A percentile compares a stretch with the other conserved stretches of the same genome.
Evolutionary conservation across 192 early-diverging fungal genomes (phyloP).

Genomic region (Geranomyces michiganensis): DNA sequence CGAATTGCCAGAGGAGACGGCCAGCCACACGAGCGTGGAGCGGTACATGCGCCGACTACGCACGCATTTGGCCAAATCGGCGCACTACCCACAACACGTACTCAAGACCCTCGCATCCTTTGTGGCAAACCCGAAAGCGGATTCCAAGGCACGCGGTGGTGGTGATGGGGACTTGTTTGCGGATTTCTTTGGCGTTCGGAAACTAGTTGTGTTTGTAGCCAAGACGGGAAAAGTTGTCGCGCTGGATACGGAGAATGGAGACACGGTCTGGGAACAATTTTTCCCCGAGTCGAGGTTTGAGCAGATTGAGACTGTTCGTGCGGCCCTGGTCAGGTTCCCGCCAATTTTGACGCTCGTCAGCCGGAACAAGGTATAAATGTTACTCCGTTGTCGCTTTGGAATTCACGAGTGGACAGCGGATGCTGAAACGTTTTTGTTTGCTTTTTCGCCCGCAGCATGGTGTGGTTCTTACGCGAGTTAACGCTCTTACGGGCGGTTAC

Average conservation of each 20-base stretch:
- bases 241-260: conserved; percentile 76
- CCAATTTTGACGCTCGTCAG: conserved; percentile 73
- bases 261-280: conserved; percentile 77
- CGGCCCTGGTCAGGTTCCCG: conserved; percentile 68
- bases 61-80: conserved; percentile 54
- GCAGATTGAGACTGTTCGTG: conserved; percentile 56
- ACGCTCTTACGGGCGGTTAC: conserved; percentile 70
- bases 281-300: conserved; percentile 51
- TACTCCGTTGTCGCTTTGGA: no score
- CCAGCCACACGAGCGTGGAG: conserved; percentile 51
- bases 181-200: conserved; percentile 71
- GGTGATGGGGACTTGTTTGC: conserved; percentile 22
- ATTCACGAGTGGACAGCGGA: no score
- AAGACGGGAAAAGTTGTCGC: conserved; percentile 80
- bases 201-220: conserved; percentile 82
- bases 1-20: conserved; percentile 53
- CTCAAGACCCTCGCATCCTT: neutral
- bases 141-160: neutral
- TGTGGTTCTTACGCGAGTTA: conserved; percentile 40
- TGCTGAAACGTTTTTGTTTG: no score
- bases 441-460: no score
- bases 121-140: neutral
- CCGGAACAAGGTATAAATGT: conserved; percentile 20
- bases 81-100: conserved; percentile 28
- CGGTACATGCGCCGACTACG: conserved; percentile 69